Evolutionary conservation across 495 filamentous ascomycete genomes (phyloP).

Genomic region (Lindgomyces ingoldianus): DNA sequence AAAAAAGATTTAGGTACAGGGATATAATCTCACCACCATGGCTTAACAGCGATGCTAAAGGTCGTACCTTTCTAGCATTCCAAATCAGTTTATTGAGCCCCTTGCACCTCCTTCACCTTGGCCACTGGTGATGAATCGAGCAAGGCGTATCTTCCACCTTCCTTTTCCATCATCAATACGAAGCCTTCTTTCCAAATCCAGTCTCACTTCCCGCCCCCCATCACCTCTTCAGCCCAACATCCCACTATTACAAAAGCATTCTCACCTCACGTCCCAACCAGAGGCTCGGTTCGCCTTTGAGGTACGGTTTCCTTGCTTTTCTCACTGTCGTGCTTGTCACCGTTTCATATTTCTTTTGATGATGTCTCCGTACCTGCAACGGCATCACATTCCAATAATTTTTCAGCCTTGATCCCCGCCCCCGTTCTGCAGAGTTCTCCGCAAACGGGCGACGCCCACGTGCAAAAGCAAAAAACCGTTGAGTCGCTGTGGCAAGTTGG

Average conservation of each 20-base stretch:
- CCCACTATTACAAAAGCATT: too few relatives aligned
- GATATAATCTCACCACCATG: not conserved
- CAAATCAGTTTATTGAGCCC: not conserved
- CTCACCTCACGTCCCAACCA: too few relatives aligned
- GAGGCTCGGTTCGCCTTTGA: too few relatives aligned
- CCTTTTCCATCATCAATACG: not conserved
- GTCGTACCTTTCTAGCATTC: not conserved
- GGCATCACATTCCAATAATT: not conserved
- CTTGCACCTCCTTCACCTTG: not conserved
- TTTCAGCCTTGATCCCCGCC: not conserved
- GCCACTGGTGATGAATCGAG: not conserved
- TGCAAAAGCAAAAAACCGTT: not conserved
- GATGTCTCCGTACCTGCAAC: not conserved
- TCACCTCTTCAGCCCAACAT: too few relatives aligned
- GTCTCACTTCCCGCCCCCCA: too few relatives aligned
- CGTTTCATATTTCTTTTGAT: not conserved
- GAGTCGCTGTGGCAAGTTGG: not conserved
- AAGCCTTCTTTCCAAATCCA: not conserved
- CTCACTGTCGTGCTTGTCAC: not conserved
- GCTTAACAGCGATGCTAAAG: not conserved
- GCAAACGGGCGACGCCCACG: not conserved
- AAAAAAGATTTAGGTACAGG: conserved; percentile 28
- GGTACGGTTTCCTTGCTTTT: too few relatives aligned
- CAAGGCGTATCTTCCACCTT: not conserved
- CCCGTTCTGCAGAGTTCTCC: not conserved